Evolutionary conservation across 306 rosid genomes (phyloP), one percentile per base, ranked within the genome.

Genomic region (Neltuma alba): DNA sequence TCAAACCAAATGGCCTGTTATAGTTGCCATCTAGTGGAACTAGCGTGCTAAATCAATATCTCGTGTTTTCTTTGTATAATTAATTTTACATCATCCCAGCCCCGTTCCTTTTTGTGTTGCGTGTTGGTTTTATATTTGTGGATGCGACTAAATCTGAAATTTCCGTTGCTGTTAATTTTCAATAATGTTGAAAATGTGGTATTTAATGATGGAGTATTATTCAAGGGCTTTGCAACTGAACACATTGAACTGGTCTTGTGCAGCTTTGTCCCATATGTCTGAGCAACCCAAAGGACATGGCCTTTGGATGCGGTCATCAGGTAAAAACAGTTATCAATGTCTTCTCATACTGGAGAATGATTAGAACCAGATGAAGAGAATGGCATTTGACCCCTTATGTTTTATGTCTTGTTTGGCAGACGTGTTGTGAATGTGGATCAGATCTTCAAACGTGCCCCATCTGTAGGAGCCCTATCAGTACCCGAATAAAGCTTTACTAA

Each of bases 291-390:
- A 95, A 91, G 86, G 92, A 95, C 94, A 88, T 95, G 94, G 99
- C 98, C 80, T 95, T 92, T 61, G 98, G 97, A 54, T 95, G 99
- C 67, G 99, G 99, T 61, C 99, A 95, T 85, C 99, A 86, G 98
- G 99, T 93, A 88, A 72, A 44, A 52, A 31, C 55, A 60, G 27
- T 58, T 50, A 54, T 62, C 74, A 69, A 33, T 36, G 72, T 38
- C 41, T 14, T 27, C 31, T 60, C 38, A 10, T 62, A 42, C 16
- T 67, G 20, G 3, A 7, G 36, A 75, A 52, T 65, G 18, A 47
- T 42, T 13, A 37, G 15, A 67, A 48, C 50, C 18, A 31, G 23
- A 70, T 72, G 25, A 25, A 61, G 38, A 70, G 20, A 74, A 12
- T 52, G 79, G 76, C 82, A n/a, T 65, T 28, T 70, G 69, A 61